Evolutionary conservation across 768 basidiomycete genomes (phyloP), one percentile per base, ranked within the genome.

Genomic region (Podaxis sp.): DNA sequence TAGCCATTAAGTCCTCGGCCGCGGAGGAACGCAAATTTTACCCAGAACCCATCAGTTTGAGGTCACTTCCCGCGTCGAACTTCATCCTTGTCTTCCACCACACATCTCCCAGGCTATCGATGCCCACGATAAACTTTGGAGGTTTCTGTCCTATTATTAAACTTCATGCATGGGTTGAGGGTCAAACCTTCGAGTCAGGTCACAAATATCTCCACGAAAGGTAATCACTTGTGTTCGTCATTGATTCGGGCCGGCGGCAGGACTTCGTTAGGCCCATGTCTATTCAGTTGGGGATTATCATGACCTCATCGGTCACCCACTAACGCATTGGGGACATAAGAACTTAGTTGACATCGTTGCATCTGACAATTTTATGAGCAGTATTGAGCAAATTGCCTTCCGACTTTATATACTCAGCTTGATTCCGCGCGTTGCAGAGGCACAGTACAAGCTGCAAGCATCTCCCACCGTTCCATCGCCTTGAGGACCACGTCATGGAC

Each of bases 1-100:
- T 29, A n/a, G 12, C 8, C 49, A 37, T 38, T 52, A 59, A 59
- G 49, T 51, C 49, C 58, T 59, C 58, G 58, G 58, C 58, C 47
- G 58, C 58, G 58, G 58, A 59, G 33, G 17, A 17, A 22, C n/a
- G 29, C 47, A 22, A 49, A 19, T 15, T 58, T 49, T 24, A n/a
- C 13, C 29, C 12, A 40, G 36, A 37, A 58, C 33, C 41, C 57
- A 47, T 51, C 58, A 46, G 19, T 19, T 46, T 46, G 43, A 22
- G 43, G n/a, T 9, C 43, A 46, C 19, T 46, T 46, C 17, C 43
- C 43, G 15, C 43, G 43, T 17, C 19, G 43, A 46, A 5, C 43
- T 33, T 5, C 43, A 19, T 6, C 15, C 43, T 46, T 4, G 9
- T 46, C 19, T 46, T 19, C 43, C 43, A 54, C 11, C 29, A 17